Evolutionary conservation across 106 monocot species (phyloP).

Genomic region (Allium sativum): DNA sequence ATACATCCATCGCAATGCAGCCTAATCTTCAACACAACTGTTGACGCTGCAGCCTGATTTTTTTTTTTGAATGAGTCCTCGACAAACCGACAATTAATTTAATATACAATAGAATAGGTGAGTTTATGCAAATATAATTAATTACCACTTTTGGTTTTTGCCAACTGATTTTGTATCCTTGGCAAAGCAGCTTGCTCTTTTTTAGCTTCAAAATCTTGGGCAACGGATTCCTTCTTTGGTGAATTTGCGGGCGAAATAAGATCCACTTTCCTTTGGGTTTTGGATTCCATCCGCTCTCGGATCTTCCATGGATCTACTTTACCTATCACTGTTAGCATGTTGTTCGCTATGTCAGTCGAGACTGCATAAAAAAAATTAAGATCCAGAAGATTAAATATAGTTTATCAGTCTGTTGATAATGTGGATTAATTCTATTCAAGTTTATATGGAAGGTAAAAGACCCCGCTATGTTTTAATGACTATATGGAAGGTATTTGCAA

Average conservation of each 20-base stretch:
- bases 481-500: no score
- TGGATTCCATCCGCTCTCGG: slow-evolving; percentile 37
- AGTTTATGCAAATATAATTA: no score
- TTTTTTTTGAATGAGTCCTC: no score
- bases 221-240: slow-evolving; percentile 12
- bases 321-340: slow-evolving; percentile 53
- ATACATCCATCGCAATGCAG: slow-evolving; percentile 77
- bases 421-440: no score
- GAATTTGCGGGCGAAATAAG: slow-evolving; percentile 37
- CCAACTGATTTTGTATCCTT: slow-evolving; percentile 27
- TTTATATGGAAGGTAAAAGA: no score
- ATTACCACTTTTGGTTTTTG: slow-evolving; percentile 11
- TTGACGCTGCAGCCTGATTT: slow-evolving; percentile 12
- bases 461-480: no score
- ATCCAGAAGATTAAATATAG: no score
- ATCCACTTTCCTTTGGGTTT: slow-evolving; percentile 53
- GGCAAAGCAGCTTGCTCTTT: slow-evolving; percentile 8
- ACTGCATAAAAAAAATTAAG: no score
- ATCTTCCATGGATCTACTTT: slow-evolving; percentile 50
- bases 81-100: no score
- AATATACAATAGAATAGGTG: no score
- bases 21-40: slow-evolving; percentile 54
- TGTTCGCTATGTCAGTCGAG: slow-evolving; percentile 15
- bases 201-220: slow-evolving; percentile 13
- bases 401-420: no score